phyloP scores from a whole-genome alignment of 2,329 filamentous ascomycete genomes.

The Monosporascus sp. region DNA sequence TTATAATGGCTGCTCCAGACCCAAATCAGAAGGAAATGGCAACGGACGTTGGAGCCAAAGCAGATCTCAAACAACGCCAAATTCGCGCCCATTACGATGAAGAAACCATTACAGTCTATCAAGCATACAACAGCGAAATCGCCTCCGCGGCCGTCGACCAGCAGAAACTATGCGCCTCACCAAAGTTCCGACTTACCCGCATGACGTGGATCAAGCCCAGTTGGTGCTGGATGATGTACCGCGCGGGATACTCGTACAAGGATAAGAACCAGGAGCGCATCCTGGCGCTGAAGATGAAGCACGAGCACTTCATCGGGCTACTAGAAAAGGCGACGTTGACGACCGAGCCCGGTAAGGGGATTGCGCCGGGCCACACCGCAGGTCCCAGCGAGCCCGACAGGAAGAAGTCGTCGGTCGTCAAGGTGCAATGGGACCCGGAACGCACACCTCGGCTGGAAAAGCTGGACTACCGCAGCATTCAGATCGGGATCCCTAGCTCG shows the following conservation, averaged over 20 bases:
- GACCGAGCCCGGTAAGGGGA: conserved; percentile 11
- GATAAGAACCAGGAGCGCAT: conserved; percentile 49
- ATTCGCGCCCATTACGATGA: conserved; percentile 48
- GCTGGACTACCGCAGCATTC: conserved; percentile 51
- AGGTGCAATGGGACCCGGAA: conserved; percentile 64
- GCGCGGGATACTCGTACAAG: conserved; percentile 56
- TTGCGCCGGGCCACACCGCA: conserved; percentile 2
- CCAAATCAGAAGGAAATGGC: background rate
- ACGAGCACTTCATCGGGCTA: conserved; percentile 43
- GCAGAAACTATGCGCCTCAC: conserved; percentile 49
- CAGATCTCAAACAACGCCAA: conserved; percentile 30
- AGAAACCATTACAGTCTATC: conserved; percentile 55
- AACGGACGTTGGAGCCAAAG: background rate
- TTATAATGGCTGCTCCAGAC: background rate
- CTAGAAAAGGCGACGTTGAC: conserved; percentile 34
- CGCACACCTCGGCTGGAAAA: conserved; percentile 39
- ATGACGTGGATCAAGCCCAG: conserved; percentile 65
- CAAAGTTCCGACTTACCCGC: conserved; percentile 45
- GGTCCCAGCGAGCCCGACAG: conserved; percentile 5
- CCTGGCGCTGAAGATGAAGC: conserved; percentile 52
- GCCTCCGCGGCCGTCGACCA: conserved; percentile 44
- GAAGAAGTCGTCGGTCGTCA: conserved; percentile 33
- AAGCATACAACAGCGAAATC: conserved; percentile 53
- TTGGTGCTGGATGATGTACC: conserved; percentile 62
- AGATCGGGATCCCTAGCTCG: conserved; percentile 52